Evolutionary conservation across 495 filamentous ascomycete genomes (phyloP), one percentile per base, ranked within the genome.

Genomic region (Melanomma pulvis-pyrius): DNA sequence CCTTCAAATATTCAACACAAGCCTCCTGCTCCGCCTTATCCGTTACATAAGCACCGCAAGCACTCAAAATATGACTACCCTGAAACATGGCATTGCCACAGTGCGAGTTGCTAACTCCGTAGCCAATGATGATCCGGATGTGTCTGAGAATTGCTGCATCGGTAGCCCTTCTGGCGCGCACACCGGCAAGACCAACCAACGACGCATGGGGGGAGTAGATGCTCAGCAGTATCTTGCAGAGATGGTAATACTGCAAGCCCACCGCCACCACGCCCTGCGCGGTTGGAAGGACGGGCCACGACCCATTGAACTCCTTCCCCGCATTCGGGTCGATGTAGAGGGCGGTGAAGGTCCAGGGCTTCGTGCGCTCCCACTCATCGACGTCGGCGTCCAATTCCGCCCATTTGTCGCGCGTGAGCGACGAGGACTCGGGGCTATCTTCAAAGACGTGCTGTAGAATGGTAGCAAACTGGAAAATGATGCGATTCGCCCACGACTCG

Each of bases 401-500:
- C 67, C 67, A 70, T 12, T 59, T 58, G 1, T 61, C 47, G 1
- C 32, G 13, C 2, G 51, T 34, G 22, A 64, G 44, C 13, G 36
- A 26, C 22, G 17, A n/a, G 4, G 29, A 25, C n/a, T 26, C 49
- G 46, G 8, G n/a, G 11, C 58, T 44, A 12, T 44, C 32, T 17
- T 59, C 49, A 25, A 70, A 66, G n/a, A 61, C 56, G 49, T 65
- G 46, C n/a, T 50, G 25, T 4, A 70, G 30, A 6, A 70, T 21
- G 9, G n/a, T 53, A 5, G 67, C 67, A 46, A 70, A 70, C n/a
- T 48, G 54, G 44, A 70, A 61, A 25, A 70, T 61, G 24, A 57
- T 61, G 2, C 67, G 54, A 28, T 70, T 70, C 3, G 67, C 30
- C 53, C 57, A 70, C 17, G 55, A 11, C 44, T 66, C 61, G 29